Evolutionary conservation across 352 stramenopile genomes (phyloP).

Genomic region (Elongisporangium prolatum): DNA sequence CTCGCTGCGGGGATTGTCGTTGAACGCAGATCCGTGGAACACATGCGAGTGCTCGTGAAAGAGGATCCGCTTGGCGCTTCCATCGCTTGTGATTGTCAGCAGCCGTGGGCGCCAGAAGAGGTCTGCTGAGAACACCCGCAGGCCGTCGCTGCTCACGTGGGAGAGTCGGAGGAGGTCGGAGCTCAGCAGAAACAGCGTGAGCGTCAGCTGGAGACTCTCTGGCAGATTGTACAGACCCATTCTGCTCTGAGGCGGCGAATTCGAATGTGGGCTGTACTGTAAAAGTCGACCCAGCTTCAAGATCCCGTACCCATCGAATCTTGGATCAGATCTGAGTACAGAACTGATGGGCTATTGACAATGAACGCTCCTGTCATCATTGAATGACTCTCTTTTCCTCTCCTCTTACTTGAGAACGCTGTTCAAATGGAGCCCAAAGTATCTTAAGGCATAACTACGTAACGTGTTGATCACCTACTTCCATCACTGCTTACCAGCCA

Average conservation of each 20-base stretch:
- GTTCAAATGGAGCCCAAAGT: too few species aligned
- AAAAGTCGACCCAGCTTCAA: too few species aligned
- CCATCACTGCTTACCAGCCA: constrained; percentile 29
- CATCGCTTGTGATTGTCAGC: background rate
- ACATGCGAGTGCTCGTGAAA: constrained; percentile 15
- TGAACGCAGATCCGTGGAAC: constrained; percentile 14
- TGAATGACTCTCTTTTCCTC: too few species aligned
- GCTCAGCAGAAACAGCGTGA: constrained; percentile 9
- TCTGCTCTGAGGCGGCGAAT: background rate
- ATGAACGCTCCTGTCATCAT: too few species aligned
- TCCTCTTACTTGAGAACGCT: too few species aligned
- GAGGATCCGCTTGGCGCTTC: constrained; percentile 11
- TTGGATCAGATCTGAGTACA: too few species aligned
- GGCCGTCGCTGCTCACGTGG: constrained; percentile 14
- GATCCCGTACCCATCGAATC: too few species aligned
- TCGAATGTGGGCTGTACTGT: too few species aligned
- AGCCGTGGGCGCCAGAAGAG: constrained; percentile 16
- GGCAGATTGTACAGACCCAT: background rate
- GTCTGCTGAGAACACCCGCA: constrained; percentile 14
- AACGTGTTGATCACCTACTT: constrained; percentile 2
- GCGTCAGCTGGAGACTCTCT: background rate
- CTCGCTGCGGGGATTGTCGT: constrained; percentile 14
- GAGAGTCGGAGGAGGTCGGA: constrained; percentile 24
- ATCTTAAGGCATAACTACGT: background rate
- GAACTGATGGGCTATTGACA: too few species aligned